Evolutionary conservation across 371 early-diverging fungal species (phyloP), one percentile per base, ranked within the genome.

Genomic region (Mucor circinelloides): DNA sequence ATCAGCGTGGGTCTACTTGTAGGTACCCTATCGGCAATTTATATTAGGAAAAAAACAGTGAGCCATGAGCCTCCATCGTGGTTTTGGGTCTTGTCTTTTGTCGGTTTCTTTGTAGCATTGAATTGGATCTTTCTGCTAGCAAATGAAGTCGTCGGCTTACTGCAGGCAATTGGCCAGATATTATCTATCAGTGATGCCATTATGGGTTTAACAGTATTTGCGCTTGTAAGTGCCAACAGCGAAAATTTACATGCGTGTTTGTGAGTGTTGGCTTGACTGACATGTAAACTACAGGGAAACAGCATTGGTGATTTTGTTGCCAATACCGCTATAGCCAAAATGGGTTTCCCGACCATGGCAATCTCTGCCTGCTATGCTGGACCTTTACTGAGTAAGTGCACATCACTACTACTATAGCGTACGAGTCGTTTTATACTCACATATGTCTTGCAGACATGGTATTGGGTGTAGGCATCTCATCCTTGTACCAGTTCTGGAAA

Each of bases 291-390:
- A n/a, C 67, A 89, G 88, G 94, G 94, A 10, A 93, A 94, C 72
- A 92, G 92, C 63, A 71, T 94, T 32, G 94, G 95, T 27, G 95
- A 95, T 64, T 81, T 94, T 46, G 90, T 93, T 6, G 89, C 95
- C 1, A 93, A 95, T 66, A 84, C 93, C 23, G 86, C 95, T 4
- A 88, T 95, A 59, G 92, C 95, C 21, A 87, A 83, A 76, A 89
- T 92, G 90, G 95, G 95, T 10, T 91, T 86, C 54, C 94, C 95
- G 6, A 87, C 85, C 34, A 94, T 94, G 94, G 94, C 93, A 1
- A 83, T 94, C 27, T 87, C 91, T 15, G 95, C 95, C 2, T 94
- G 94, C 63, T 94, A 93, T 74, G 94, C 93, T 28, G 90, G 93
- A 4, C 94, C 94, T 1, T 79, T 94, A 78, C 68, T 94, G 32